Evolutionary conservation across 352 stramenopile genomes (phyloP), one percentile per base, ranked within the genome.

Genomic region (Sclerospora graminicola): DNA sequence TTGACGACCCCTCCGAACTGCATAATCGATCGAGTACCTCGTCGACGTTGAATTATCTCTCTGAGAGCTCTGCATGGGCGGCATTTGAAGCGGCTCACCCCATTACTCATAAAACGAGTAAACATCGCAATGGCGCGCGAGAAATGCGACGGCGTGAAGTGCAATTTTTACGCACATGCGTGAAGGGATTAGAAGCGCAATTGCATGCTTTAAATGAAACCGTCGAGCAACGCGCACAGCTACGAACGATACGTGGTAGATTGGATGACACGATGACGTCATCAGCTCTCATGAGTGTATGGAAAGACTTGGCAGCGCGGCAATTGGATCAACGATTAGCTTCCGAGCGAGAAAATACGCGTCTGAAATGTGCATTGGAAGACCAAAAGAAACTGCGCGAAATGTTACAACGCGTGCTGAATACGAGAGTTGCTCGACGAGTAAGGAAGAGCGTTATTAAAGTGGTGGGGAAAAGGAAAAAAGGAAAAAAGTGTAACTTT

Each of bases 61-160:
- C 29, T 8, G 51, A 53, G 16, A 51, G 24, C 37, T 34, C 41
- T 2, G 51, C 46, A 10, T 56, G 45, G 45, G 41, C 50, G 4
- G 40, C 41, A 0, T 64, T 60, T 28, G 53, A 60, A 8, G 50
- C 50, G 24, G 40, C 50, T 5, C 51, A 60, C 8, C 56, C 56
- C 1, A 26, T 52, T 10, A 42, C 51, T 5, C 21, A 37, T 26
- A 43, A 13, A 24, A 51, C 46, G 0, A 63, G 48, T 8, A 69
- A 63, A 51, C 51, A 72, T 36, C 57, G 51, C 36, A 72, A 72
- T 19, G 47, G 58, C 6, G 62, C 62, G 8, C 45, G 62, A 0
- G 57, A 72, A 44, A 44, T 63, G 58, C 62, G 57, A 2, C 44
- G 56, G 2, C 21, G 49, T 26, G 62, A 72, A 58, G 49, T 71